phyloP scores from a whole-genome alignment of 2,329 filamentous ascomycete species.

The Colletotrichum nymphaeae region DNA sequence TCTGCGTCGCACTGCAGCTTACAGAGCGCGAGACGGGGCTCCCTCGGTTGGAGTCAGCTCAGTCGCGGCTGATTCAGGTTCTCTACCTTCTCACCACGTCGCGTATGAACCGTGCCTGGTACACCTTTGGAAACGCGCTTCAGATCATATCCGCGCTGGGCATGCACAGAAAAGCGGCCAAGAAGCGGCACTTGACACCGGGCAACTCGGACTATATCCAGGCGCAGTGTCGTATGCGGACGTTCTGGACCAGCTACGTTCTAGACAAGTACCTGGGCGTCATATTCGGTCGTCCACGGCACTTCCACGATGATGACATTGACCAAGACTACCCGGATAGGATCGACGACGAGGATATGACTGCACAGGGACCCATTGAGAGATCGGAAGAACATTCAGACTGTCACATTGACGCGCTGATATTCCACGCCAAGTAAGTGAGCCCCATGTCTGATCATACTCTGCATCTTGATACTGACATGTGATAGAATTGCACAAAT shows the following conservation, averaged over 20 bases:
- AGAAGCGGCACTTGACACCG: slow-evolving; percentile 38
- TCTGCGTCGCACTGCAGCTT: slow-evolving; percentile 53
- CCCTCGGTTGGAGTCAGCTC: slow-evolving; percentile 59
- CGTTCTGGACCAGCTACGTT: slow-evolving; percentile 72
- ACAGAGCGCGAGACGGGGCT: slow-evolving; percentile 41
- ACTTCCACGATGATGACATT: slow-evolving; percentile 73
- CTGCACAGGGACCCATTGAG: slow-evolving; percentile 44
- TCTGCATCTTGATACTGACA: slow-evolving; percentile 34
- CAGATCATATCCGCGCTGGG: slow-evolving; percentile 62
- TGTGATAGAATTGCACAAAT: slow-evolving; percentile 46
- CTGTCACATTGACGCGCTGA: slow-evolving; percentile 61
- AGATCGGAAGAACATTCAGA: slow-evolving; percentile 48
- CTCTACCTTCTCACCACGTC: slow-evolving; percentile 69
- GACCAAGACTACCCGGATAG: slow-evolving; percentile 67
- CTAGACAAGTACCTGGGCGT: slow-evolving; percentile 73
- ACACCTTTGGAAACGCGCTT: slow-evolving; percentile 66
- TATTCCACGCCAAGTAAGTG: slow-evolving; percentile 55
- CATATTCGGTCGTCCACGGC: slow-evolving; percentile 69
- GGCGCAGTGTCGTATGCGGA: slow-evolving; percentile 64
- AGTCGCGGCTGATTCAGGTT: slow-evolving; percentile 67
- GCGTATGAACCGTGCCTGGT: slow-evolving; percentile 71
- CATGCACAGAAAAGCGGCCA: slow-evolving; percentile 48
- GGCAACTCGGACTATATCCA: slow-evolving; percentile 54
- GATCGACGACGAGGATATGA: slow-evolving; percentile 68
- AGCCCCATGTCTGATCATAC: neutral